These are phyloP conservation scores for Cercophora newfieldiana DNA, from an alignment of 495 filamentous ascomycete species.

Conservation along the genomic window DNA sequence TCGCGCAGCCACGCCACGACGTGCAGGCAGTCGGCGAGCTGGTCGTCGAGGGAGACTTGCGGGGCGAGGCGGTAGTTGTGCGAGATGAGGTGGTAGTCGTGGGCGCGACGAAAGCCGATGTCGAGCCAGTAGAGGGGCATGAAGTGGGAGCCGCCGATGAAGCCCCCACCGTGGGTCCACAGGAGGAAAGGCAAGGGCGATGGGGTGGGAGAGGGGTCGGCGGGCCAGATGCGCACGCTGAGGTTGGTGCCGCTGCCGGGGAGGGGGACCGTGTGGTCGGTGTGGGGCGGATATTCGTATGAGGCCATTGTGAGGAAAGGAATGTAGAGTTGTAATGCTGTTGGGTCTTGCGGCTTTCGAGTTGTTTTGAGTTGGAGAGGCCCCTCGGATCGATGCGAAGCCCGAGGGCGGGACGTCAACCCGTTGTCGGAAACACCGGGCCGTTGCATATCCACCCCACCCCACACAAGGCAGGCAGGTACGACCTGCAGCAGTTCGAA, in stretches of 20 bases:
- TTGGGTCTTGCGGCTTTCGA: too few species aligned
- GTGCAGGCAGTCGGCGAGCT: constrained; percentile 30
- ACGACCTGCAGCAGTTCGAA: too few species aligned
- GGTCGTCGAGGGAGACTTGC: constrained; percentile 27
- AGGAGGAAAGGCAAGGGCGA: constrained; percentile 26
- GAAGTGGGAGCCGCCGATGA: constrained; percentile 28
- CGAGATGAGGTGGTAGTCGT: constrained; percentile 33
- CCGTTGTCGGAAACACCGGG: too few species aligned
- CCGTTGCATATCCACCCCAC: too few species aligned
- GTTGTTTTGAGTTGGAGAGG: too few species aligned
- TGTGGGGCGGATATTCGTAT: constrained; percentile 16
- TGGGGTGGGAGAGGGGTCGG: constrained; percentile 12
- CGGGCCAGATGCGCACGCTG: constrained; percentile 28
- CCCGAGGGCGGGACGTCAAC: too few species aligned
- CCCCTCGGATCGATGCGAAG: too few species aligned
- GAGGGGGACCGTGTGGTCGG: constrained; percentile 26
- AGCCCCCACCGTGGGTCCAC: constrained; percentile 36
- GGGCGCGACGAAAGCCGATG: constrained; percentile 24
- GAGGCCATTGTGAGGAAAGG: too few species aligned
- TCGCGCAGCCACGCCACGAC: constrained; percentile 26
- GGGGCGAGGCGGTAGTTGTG: constrained; percentile 37
- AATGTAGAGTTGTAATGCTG: too few species aligned
- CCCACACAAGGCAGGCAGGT: too few species aligned
- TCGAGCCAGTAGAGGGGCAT: constrained; percentile 26
- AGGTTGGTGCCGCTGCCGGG: constrained; percentile 21